A percentile compares a stretch with the other conserved stretches of the same genome.
phyloP scores from a whole-genome alignment of 306 rosid genomes.

The Casuarina equisetifolia region DNA sequence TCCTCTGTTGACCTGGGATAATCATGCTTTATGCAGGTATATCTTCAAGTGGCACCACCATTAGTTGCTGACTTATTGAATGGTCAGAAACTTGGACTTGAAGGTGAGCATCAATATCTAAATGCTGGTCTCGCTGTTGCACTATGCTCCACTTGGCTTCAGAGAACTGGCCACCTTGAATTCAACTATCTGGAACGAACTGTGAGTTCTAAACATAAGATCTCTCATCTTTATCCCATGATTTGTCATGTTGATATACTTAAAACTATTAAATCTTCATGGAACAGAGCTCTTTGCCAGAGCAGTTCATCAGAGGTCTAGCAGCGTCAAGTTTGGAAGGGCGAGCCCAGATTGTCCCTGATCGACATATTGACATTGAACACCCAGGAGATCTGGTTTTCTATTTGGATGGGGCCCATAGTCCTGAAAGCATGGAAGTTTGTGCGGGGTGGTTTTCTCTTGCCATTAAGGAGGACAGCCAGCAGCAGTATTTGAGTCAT shows the following conservation, averaged over 20 bases:
- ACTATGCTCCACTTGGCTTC: conserved; percentile 85
- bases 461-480: conserved; percentile 52
- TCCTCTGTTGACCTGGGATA: conserved; percentile 32
- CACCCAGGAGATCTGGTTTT: conserved; percentile 61
- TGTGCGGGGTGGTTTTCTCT: conserved; percentile 88
- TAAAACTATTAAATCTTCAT: conserved; percentile 19
- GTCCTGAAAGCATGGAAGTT: conserved; percentile 91
- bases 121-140: conserved; percentile 95
- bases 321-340: conserved; percentile 84
- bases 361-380: conserved; percentile 44
- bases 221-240: conserved; percentile 15
- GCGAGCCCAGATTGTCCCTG: conserved; percentile 87
- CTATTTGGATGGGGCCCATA: conserved; percentile 96
- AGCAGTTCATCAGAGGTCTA: conserved; percentile 76
- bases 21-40: conserved; percentile 51
- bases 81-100: conserved; percentile 84
- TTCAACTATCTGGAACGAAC: conserved; percentile 39
- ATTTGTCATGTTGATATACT: conserved; percentile 21
- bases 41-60: conserved; percentile 62
- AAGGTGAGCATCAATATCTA: conserved; percentile 88
- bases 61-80: conserved; percentile 63
- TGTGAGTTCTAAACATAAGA: conserved; percentile 52
- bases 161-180: conserved; percentile 62
- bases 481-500: conserved; percentile 34
- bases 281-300: conserved; percentile 67